These are phyloP conservation scores for Aureobasidium sp. DNA, from an alignment of 2,329 filamentous ascomycete genomes.

Conservation along the genomic window DNA sequence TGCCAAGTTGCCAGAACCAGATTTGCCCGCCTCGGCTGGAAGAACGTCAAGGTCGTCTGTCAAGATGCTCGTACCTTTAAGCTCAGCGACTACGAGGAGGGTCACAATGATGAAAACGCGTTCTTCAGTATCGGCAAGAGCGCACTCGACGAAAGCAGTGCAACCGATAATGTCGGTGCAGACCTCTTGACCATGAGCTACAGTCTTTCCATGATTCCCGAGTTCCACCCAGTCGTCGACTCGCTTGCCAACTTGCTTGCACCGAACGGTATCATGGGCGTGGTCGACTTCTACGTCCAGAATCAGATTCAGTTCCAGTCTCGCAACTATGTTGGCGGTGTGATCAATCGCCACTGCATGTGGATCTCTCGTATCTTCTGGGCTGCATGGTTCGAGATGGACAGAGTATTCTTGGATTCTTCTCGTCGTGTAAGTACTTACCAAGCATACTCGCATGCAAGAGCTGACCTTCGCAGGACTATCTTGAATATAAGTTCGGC, in stretches of 20 bases:
- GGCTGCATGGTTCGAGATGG: constrained; percentile 81
- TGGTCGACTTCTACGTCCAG: constrained; percentile 93
- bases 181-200: constrained; percentile 94
- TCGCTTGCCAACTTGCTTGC: constrained; percentile 69
- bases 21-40: constrained; percentile 81
- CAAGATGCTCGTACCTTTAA: constrained; percentile 84
- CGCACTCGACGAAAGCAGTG: constrained; percentile 33
- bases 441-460: background rate
- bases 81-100: constrained; percentile 62
- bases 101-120: constrained; percentile 33
- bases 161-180: constrained; percentile 53
- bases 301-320: constrained; percentile 74
- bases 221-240: constrained; percentile 90
- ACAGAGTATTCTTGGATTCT: constrained; percentile 80
- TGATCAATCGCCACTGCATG: constrained; percentile 79
- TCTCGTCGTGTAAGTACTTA: constrained; percentile 38
- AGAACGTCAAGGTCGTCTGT: constrained; percentile 84
- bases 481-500: constrained; percentile 91
- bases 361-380: constrained; percentile 85
- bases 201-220: constrained; percentile 89
- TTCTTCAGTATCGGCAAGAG: constrained; percentile 33
- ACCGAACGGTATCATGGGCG: constrained; percentile 69
- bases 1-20: constrained; percentile 78
- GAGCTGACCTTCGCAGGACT: constrained; percentile 47
- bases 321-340: constrained; percentile 85